Base-by-base conservation (phyloP, 2,329 filamentous ascomycete genomes). In the Colletotrichum lindemuthianum region DNA sequence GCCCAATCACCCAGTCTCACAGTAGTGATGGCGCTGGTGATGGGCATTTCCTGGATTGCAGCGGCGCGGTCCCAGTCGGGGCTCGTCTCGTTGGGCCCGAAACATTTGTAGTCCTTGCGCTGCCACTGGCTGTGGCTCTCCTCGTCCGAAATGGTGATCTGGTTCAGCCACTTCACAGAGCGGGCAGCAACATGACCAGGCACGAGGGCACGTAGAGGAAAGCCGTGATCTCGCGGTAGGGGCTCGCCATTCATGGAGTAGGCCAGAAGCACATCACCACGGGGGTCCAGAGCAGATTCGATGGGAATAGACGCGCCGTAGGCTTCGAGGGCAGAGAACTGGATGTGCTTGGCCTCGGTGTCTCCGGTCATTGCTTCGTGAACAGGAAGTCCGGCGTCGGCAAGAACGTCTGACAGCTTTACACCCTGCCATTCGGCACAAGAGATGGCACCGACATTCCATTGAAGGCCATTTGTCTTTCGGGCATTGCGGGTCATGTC, bases 91-190 rank as follows among this genome's bases (percentile, higher is more conserved):
- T 89, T 89, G 4, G 88, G 88, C 0, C 88, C 87, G 64, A 91
- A 90, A 70, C 84, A 86, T 72, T 91, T 91, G 76, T 91, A 91
- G 72, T 91, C 89, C 15, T 84, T 81, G 24, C 86, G 81, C 71
- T 91, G 88, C 88, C 88, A 90, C 71, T 89, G 84, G 47, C 84
- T 88, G 4, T 82, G 76, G 69, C 87, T 89, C 73, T 92, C 89
- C 67, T 91, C 89, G 60, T 88, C 86, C 43, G 87, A 86, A 2
- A 91, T 79, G 0, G 85, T 82, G 58, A 92, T 87, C 48, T 84
- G 84, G 66, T 82, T 86, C 2, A 92, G 77, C 89, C 89, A 92
- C 71, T 92, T 92, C 68, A 90, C 88, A 6, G 85, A 88, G 2
- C 89, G 82, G 1, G 88, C 89, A 1, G 88, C 89, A 2, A 90